A percentile compares a stretch with the other conserved stretches of the same genome.
phyloP scores from a whole-genome alignment of 2,329 filamentous ascomycete genomes.

The Penicillium thymicola region DNA sequence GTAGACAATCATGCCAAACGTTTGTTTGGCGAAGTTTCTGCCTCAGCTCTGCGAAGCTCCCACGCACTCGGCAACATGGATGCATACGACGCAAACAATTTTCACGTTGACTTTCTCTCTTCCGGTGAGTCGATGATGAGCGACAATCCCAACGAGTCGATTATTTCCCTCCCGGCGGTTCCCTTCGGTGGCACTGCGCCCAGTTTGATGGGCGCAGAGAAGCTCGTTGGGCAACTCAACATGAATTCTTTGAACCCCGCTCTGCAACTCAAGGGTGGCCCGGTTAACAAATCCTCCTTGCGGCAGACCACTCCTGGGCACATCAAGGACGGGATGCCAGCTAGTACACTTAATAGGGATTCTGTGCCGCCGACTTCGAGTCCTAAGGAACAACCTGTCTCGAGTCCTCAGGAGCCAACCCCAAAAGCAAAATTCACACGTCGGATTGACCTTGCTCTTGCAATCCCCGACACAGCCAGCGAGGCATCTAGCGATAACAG shows the following conservation, averaged over 20 bases:
- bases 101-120: slow-evolving; percentile 40
- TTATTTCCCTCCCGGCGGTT: slow-evolving; percentile 37
- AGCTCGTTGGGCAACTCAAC: slow-evolving; percentile 47
- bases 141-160: slow-evolving; percentile 37
- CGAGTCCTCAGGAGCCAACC: slow-evolving; percentile 25
- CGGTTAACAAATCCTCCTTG: slow-evolving; percentile 29
- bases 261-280: slow-evolving; percentile 28
- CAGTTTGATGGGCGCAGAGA: slow-evolving; percentile 49
- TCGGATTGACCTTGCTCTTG: slow-evolving; percentile 38
- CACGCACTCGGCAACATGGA: slow-evolving; percentile 42
- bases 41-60: slow-evolving; percentile 54
- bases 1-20: slow-evolving; percentile 38
- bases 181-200: slow-evolving; percentile 40
- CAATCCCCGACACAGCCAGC: slow-evolving; percentile 39
- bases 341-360: slow-evolving; percentile 9
- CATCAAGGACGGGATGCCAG: slow-evolving; percentile 18
- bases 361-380: slow-evolving; percentile 4
- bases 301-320: slow-evolving; percentile 32
- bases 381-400: slow-evolving; percentile 11
- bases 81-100: slow-evolving; percentile 32
- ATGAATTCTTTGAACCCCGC: slow-evolving; percentile 45
- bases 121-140: slow-evolving; percentile 42
- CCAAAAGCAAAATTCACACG: slow-evolving; percentile 37
- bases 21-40: slow-evolving; percentile 61
- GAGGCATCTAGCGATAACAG: slow-evolving; percentile 31